phyloP scores from a whole-genome alignment of 176 grass and related monocot genomes.

The Triticum dicoccoides region DNA sequence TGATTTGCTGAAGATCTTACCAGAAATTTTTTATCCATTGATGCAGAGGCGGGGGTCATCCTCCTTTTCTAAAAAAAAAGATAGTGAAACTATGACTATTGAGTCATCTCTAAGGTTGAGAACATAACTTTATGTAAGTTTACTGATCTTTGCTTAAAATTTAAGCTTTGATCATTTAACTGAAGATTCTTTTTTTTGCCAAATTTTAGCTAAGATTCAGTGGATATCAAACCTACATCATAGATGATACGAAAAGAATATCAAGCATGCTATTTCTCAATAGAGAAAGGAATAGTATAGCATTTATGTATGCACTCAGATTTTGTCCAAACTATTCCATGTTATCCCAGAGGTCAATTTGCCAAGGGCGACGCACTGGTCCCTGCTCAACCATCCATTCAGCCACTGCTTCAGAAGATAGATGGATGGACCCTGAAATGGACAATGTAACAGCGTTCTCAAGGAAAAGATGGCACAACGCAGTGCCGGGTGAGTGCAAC shows the following conservation, averaged over 20 bases:
- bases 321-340: neutral
- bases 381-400: slow-evolving; percentile 33
- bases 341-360: neutral
- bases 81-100: neutral
- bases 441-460: slow-evolving; percentile 26
- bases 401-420: slow-evolving; percentile 13
- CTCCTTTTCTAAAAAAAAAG: no score
- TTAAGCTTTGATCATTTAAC: neutral
- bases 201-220: neutral
- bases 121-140: neutral
- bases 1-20: slow-evolving; percentile 19
- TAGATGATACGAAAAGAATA: neutral
- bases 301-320: neutral
- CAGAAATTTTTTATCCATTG: neutral
- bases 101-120: neutral
- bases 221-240: neutral
- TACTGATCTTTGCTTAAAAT: neutral
- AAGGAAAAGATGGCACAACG: slow-evolving; percentile 42
- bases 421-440: slow-evolving; percentile 13
- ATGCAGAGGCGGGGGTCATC: no score
- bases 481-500: slow-evolving; percentile 20
- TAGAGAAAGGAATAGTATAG: neutral
- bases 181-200: no score
- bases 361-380: slow-evolving; percentile 22
- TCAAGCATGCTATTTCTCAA: neutral